Evolutionary conservation across 129 eudicot species (phyloP), one percentile per base, ranked within the genome.

Genomic region (Flaveria trinervia): DNA sequence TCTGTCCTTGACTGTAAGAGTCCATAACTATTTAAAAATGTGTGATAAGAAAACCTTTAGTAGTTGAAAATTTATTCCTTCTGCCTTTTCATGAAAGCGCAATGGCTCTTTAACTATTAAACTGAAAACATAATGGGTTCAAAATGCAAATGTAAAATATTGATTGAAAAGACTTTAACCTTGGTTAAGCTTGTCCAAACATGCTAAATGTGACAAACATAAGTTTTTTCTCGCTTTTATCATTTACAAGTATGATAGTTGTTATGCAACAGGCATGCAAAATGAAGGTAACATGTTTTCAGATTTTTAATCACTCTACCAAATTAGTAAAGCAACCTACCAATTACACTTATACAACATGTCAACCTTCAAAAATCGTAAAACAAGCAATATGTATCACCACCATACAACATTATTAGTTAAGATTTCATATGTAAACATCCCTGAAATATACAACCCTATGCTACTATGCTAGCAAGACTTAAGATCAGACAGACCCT

Each of bases 401-500:
- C 45, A 70, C 41, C 59, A 36, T 25, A 36, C 18, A 72, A 56
- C 54, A 55, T 5, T 55, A 7, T 17, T 55, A 18, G 13, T 12
- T 14, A 55, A 55, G 28, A 28, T 20, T 72, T 72, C 51, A 39
- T 18, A 56, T 8, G 55, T 36, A 57, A 72, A 55, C 8, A 72
- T 33, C 51, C 66, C 66, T 54, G 12, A 57, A 56, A 60, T 60
- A 73, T 13, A 59, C 68, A 73, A 18, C 15, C 55, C 23, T 56
- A 55, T 55, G 4, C 30, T 26, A 23, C 30, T 26, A 26, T 28
- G 52, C 43, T 74, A 74, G 43, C 11, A 0, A 57, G 44, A 9
- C 9, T 23, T 45, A 0, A 28, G 17, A 74, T 70, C 49, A 60
- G 15, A 74, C 2, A 45, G 17, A n/a, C 5, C 11, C 3, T 0